Evolutionary conservation across 139 green algal genomes (phyloP).

Genomic region (Closterium sp.): DNA sequence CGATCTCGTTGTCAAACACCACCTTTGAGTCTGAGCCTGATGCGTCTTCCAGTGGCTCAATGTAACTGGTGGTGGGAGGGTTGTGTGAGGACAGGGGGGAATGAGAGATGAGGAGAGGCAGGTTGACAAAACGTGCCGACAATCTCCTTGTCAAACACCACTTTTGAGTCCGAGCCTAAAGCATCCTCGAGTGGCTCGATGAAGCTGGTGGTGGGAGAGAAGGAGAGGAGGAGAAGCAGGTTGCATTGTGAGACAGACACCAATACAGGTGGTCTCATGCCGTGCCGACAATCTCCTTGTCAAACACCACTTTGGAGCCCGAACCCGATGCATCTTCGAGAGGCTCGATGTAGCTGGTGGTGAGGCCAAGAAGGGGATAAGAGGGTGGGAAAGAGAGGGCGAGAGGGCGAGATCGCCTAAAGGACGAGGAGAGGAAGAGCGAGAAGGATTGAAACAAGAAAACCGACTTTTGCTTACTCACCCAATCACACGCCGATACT

Average conservation of each 20-base stretch:
- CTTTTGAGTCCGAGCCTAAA: constrained; percentile 25
- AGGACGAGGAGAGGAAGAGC: constrained; percentile 41
- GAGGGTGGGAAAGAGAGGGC: background rate
- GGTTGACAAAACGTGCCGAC: constrained; percentile 54
- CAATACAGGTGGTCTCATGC: constrained; percentile 37
- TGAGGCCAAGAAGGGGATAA: background rate
- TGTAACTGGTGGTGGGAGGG: constrained; percentile 49
- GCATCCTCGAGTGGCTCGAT: constrained; percentile 59
- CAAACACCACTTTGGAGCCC: constrained; percentile 56
- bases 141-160: constrained; percentile 63
- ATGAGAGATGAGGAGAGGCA: constrained; percentile 35
- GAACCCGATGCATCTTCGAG: constrained; percentile 42
- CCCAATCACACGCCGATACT: constrained; percentile 55
- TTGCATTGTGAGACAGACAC: constrained; percentile 42
- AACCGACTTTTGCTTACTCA: background rate
- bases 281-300: constrained; percentile 59
- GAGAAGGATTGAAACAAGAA: constrained; percentile 8
- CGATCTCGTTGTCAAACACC: constrained; percentile 61
- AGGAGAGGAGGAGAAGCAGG: background rate
- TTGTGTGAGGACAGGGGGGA: background rate
- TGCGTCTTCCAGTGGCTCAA: constrained; percentile 58
- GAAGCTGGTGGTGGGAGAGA: constrained; percentile 42
- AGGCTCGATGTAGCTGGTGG: constrained; percentile 60
- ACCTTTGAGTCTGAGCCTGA: constrained; percentile 41
- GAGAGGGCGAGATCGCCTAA: background rate